Evolutionary conservation across 768 basidiomycete genomes (phyloP).

Genomic region (Hydnomerulius pinastri): DNA sequence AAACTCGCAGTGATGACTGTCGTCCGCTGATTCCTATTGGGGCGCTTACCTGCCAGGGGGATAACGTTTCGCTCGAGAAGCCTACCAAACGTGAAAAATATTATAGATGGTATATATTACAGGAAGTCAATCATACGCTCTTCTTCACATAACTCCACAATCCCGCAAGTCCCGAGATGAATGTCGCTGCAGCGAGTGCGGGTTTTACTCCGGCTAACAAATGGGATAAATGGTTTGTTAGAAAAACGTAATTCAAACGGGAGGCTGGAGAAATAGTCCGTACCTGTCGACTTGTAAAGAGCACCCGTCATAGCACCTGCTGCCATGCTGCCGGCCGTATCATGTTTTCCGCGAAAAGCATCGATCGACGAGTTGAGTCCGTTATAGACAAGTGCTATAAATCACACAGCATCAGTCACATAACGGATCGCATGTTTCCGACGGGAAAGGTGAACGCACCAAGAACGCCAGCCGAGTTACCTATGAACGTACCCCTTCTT

Average conservation of each 20-base stretch:
- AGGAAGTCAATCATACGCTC: conserved; percentile 64
- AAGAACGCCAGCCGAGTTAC: conserved; percentile 96
- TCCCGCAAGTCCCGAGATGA: conserved; percentile 89
- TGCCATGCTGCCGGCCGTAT: conserved; percentile 86
- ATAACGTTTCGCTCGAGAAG: conserved; percentile 13
- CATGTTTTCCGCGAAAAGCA: conserved; percentile 85
- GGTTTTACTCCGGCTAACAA: conserved; percentile 87
- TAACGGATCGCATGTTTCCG: conserved; percentile 30
- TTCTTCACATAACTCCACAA: conserved; percentile 95
- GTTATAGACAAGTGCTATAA: conserved; percentile 91
- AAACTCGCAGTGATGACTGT: conserved; percentile 19
- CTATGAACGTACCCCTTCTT: conserved; percentile 94
- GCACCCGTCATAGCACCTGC: conserved; percentile 91
- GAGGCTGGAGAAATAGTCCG: conserved; percentile 38
- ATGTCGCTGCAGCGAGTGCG: conserved; percentile 83
- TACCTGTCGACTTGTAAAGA: conserved; percentile 93
- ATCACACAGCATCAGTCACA: conserved; percentile 38
- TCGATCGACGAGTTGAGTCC: conserved; percentile 95
- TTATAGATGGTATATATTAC: conserved; percentile 43
- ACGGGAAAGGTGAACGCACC: conserved; percentile 62
- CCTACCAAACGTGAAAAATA: conserved; percentile 52
- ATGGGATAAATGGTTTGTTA: conserved; percentile 35
- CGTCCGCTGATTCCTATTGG: conserved; percentile 25
- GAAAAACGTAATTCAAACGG: conserved; percentile 37
- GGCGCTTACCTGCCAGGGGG: conserved; percentile 24